Evolutionary conservation across 2,329 filamentous ascomycete species (phyloP).

Genomic region (Drechmeria coniospora): DNA sequence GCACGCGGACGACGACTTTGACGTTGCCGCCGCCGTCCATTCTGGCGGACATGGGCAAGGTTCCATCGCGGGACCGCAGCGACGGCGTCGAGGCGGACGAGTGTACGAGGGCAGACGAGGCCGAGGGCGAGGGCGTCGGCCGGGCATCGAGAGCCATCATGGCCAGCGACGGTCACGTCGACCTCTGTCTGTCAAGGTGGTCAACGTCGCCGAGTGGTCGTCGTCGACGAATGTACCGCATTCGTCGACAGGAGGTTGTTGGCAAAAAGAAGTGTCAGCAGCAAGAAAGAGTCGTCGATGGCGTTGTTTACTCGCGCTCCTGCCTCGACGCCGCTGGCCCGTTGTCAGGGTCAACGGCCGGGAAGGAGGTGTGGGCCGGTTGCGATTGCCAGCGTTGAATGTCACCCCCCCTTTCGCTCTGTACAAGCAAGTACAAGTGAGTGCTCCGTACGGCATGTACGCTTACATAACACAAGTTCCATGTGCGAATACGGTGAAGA

Average conservation of each 20-base stretch:
- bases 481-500: too few relatives aligned
- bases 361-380: slow-evolving; percentile 3
- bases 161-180: slow-evolving; percentile 22
- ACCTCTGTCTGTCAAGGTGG: too few relatives aligned
- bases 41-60: slow-evolving; percentile 38
- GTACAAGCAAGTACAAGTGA: neutral
- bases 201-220: slow-evolving; percentile 24
- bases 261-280: neutral
- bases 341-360: slow-evolving; percentile 19
- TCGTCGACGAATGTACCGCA: slow-evolving; percentile 24
- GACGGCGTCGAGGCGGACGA: slow-evolving; percentile 70
- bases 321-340: slow-evolving; percentile 4
- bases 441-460: neutral
- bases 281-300: slow-evolving; percentile 1
- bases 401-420: neutral
- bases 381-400: too few relatives aligned
- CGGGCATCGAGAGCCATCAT: slow-evolving; percentile 27
- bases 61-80: slow-evolving; percentile 55
- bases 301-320: slow-evolving; percentile 19
- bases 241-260: slow-evolving; percentile 6
- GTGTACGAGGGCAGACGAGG: slow-evolving; percentile 21
- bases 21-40: slow-evolving; percentile 61
- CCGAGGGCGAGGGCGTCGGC: slow-evolving; percentile 27
- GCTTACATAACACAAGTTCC: too few relatives aligned
- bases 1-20: slow-evolving; percentile 65